Evolutionary conservation across 768 basidiomycete species (phyloP).

Genomic region (Suillus subalutaceus): DNA sequence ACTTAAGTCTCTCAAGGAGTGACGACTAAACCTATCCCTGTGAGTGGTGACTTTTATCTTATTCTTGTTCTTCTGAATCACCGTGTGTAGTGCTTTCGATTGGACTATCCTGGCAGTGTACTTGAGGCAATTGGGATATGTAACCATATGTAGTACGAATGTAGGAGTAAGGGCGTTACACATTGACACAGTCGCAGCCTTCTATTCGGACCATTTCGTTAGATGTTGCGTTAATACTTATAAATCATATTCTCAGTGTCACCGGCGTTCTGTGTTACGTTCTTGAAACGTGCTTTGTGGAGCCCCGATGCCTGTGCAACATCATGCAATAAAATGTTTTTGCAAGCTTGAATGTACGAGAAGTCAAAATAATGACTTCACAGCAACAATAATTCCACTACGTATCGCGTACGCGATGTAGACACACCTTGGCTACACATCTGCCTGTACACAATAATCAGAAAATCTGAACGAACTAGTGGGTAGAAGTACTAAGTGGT

Average conservation of each 20-base stretch:
- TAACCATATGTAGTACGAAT: not conserved
- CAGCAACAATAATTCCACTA: not conserved
- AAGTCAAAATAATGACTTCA: not conserved
- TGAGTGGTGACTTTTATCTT: not conserved
- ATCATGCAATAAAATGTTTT: not conserved
- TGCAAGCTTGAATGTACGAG: not conserved
- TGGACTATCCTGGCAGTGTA: not conserved
- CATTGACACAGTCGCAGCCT: not conserved
- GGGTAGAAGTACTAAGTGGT: not conserved
- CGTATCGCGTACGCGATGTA: not conserved
- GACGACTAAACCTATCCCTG: not conserved
- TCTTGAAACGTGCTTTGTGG: not conserved
- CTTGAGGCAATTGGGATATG: not conserved
- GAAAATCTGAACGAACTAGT: not conserved
- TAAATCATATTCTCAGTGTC: not conserved
- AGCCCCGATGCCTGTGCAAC: not conserved
- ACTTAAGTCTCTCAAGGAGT: constrained; percentile 11
- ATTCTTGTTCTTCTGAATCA: not conserved
- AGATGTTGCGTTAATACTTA: not conserved
- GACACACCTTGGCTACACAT: not conserved
- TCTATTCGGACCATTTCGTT: not conserved
- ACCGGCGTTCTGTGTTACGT: not conserved
- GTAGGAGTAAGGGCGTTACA: not conserved
- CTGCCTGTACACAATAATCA: not conserved
- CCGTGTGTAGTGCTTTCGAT: not conserved